A percentile compares a stretch with the other conserved stretches of the same genome.
Evolutionary conservation across 345 rosid genomes (phyloP).

Genomic region (Boechera divaricarpa): DNA sequence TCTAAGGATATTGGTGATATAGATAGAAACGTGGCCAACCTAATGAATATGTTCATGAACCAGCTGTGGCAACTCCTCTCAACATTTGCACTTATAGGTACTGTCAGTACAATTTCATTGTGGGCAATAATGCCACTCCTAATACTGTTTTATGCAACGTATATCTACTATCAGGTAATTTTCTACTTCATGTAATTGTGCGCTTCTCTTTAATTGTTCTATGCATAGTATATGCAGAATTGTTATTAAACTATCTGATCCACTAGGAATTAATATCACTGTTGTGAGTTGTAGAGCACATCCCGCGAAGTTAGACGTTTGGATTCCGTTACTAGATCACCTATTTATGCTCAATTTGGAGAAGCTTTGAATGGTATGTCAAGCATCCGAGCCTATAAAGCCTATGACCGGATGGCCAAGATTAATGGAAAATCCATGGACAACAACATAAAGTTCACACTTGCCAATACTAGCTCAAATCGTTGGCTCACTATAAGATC

Average conservation of each 20-base stretch:
- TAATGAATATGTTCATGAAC: slow-evolving; percentile 72
- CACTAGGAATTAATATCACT: slow-evolving; percentile 1
- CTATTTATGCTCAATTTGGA: slow-evolving; percentile 92
- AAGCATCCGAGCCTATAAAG: slow-evolving; percentile 88
- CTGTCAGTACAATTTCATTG: slow-evolving; percentile 85
- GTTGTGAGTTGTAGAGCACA: slow-evolving; percentile 63
- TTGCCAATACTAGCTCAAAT: slow-evolving; percentile 74
- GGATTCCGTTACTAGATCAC: slow-evolving; percentile 89
- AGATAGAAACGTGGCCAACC: slow-evolving; percentile 77
- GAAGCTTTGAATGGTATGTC: slow-evolving; percentile 95
- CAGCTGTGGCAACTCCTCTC: slow-evolving; percentile 90
- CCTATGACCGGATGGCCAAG: slow-evolving; percentile 78
- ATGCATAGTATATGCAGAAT: neutral
- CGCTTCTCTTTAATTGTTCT: neutral
- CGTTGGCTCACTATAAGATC: slow-evolving; percentile 89
- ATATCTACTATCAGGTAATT: slow-evolving; percentile 91
- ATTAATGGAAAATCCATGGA: slow-evolving; percentile 89
- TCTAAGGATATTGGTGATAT: slow-evolving; percentile 93
- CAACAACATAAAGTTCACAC: slow-evolving; percentile 87
- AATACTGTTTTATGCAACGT: slow-evolving; percentile 84
- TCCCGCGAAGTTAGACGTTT: slow-evolving; percentile 93
- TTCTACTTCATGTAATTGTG: neutral
- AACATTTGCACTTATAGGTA: slow-evolving; percentile 85
- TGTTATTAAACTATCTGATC: slow-evolving; percentile 7
- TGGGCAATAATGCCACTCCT: slow-evolving; percentile 97